A percentile compares a stretch with the other conserved stretches of the same genome.
phyloP scores from a whole-genome alignment of 129 eudicot genomes.

The Oenanthe sinensis region DNA sequence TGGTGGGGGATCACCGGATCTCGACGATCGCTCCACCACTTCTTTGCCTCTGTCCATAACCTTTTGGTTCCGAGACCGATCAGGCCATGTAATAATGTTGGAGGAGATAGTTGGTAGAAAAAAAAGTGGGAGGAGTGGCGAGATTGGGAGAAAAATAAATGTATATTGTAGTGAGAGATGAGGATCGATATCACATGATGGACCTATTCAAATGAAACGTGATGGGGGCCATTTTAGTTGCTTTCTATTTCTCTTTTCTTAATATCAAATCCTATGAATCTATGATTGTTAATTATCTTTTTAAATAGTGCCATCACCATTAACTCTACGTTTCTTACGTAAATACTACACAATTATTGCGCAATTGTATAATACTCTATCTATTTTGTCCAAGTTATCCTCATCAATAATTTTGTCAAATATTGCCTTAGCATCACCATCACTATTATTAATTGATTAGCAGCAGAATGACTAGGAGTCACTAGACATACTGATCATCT shows the following conservation, averaged over 20 bases:
- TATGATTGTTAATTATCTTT: background rate
- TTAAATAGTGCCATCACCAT: constrained; percentile 4
- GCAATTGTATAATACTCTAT: background rate
- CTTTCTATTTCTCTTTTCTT: background rate
- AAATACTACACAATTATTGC: background rate
- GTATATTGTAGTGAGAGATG: constrained; percentile 1
- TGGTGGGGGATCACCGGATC: constrained; percentile 11
- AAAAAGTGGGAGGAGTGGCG: background rate
- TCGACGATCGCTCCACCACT: constrained; percentile 26
- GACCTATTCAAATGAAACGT: constrained; percentile 12
- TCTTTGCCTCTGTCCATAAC: constrained; percentile 32
- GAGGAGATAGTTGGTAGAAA: background rate
- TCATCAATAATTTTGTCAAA: background rate
- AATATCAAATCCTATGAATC: background rate
- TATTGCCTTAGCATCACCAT: background rate
- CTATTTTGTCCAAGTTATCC: background rate
- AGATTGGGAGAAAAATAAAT: background rate
- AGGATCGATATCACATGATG: constrained; percentile 8
- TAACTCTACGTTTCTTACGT: constrained; percentile 1
- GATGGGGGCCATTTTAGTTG: constrained; percentile 18
- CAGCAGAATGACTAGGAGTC: background rate
- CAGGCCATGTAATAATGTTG: background rate
- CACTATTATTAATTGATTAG: background rate
- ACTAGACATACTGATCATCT: too few relatives aligned
- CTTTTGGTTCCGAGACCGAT: background rate